Evolutionary conservation across 2,329 filamentous ascomycete species (phyloP).

Genomic region (Paecilomyces dactylethromorphus): DNA sequence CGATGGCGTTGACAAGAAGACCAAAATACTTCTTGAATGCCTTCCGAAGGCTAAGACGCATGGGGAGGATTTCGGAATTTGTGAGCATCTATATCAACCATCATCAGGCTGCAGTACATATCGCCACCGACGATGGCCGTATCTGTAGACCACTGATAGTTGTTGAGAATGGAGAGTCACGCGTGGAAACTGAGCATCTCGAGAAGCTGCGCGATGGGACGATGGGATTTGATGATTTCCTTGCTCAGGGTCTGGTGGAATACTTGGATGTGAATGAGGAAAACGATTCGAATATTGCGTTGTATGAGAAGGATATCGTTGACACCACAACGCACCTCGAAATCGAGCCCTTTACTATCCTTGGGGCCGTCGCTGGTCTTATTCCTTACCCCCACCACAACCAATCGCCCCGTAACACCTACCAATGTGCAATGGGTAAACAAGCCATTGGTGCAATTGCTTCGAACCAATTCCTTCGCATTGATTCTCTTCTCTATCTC

Average conservation of each 20-base stretch:
- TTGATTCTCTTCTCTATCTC: slow-evolving; percentile 91
- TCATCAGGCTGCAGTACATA: slow-evolving; percentile 84
- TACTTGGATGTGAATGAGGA: slow-evolving; percentile 98
- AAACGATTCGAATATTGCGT: slow-evolving; percentile 87
- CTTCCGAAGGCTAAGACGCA: slow-evolving; percentile 80
- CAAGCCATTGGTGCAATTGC: slow-evolving; percentile 98
- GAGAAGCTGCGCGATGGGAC: slow-evolving; percentile 74
- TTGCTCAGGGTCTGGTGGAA: slow-evolving; percentile 83
- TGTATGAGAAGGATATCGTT: slow-evolving; percentile 79
- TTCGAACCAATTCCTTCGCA: slow-evolving; percentile 95
- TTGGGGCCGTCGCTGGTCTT: slow-evolving; percentile 89
- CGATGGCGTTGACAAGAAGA: slow-evolving; percentile 76
- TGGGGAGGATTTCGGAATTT: slow-evolving; percentile 90
- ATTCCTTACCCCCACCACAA: slow-evolving; percentile 99
- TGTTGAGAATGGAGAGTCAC: slow-evolving; percentile 79
- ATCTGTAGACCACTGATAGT: slow-evolving; percentile 96
- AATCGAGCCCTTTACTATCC: slow-evolving; percentile 94
- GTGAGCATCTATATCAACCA: slow-evolving; percentile 95
- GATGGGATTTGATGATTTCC: slow-evolving; percentile 88
- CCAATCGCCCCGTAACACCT: slow-evolving; percentile 96
- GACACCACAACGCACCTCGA: slow-evolving; percentile 86
- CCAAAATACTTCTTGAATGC: slow-evolving; percentile 80
- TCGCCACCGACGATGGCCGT: slow-evolving; percentile 93
- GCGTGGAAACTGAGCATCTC: slow-evolving; percentile 71
- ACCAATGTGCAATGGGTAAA: slow-evolving; percentile 99